Evolutionary conservation across 805 yeast species (phyloP).

Genomic region (Lachancea lanzarotensis): DNA sequence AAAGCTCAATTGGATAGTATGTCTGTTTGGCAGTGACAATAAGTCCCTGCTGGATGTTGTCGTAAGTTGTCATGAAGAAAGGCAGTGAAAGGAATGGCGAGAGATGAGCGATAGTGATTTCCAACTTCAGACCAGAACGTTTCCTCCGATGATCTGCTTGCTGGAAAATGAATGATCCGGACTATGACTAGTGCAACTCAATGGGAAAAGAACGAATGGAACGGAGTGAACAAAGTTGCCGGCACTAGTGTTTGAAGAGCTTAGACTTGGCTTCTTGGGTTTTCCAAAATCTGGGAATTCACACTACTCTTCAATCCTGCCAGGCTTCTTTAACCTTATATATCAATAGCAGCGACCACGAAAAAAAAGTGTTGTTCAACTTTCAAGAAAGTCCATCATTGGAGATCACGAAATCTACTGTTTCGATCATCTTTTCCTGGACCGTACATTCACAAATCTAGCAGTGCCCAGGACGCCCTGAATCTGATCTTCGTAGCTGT

Average conservation of each 20-base stretch:
- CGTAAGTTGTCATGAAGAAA: neutral
- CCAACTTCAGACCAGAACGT: no score
- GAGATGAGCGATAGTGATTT: neutral
- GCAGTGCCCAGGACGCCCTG: neutral
- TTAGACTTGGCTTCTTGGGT: neutral
- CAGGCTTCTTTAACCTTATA: slow-evolving; percentile 4
- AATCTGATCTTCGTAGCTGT: neutral
- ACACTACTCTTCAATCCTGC: neutral
- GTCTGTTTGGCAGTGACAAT: slow-evolving; percentile 39
- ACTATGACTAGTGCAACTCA: neutral
- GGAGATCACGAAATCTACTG: slow-evolving; percentile 6
- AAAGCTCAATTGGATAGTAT: slow-evolving; percentile 46
- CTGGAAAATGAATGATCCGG: no score
- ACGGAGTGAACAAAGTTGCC: neutral
- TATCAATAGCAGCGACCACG: slow-evolving; percentile 5
- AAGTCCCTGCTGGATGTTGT: slow-evolving; percentile 23
- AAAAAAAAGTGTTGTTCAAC: slow-evolving; percentile 1
- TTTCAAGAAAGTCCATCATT: neutral
- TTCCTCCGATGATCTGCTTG: no score
- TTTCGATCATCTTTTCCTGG: no score
- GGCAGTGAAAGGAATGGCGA: neutral
- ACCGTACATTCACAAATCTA: slow-evolving; percentile 5
- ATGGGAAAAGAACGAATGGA: neutral
- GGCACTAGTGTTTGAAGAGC: slow-evolving; percentile 5
- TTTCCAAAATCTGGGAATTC: neutral